Evolutionary conservation across 768 basidiomycete species (phyloP), one percentile per base, ranked within the genome.

Genomic region (Rhizopogon vinicolor): DNA sequence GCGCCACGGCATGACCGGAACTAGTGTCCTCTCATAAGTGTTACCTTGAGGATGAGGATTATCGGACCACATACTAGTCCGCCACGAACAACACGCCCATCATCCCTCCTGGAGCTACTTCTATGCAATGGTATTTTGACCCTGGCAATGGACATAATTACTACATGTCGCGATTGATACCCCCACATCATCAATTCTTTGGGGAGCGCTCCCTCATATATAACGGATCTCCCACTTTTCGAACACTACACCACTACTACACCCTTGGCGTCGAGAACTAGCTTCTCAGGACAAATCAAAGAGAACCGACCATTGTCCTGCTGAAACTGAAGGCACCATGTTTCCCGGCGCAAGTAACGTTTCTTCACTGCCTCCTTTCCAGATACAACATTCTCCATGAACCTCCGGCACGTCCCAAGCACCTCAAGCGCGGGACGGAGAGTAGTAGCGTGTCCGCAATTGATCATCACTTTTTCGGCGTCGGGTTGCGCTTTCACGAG

Each of bases 371-470:
- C 57, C 59, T 77, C 78, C 59, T 56, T 72, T 10, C 76, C 78
- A 7, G 65, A 61, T 5, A 83, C 56, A 3, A 84, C 78, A 52
- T 79, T 75, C 54, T 68, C 31, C 75, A 83, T 76, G 63, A 83
- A 84, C 8, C 49, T 61, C 55, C 68, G 77, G 16, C 75, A 61
- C 14, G 70, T 68, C 28, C 65, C 54, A 49, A 84, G 65, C 14
- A 84, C 75, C 14, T 78, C 74, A 18, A 77, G 60, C 10, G 82
- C 81, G 3, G 78, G 75, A 31, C 71, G 71, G 53, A 65, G 63
- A 16, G 68, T 75, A 6, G 78, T 84, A 44, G 69, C 66, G 60
- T 82, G 83, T 6, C 81, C 81, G 28, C 76, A 75, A 57, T 78
- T 82, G 44, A 84, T 76, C 46, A 69, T 61, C 6, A 79, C 69